Conservation (phyloP, 495 filamentous ascomycete genomes). For the Tuber borchii region DNA sequence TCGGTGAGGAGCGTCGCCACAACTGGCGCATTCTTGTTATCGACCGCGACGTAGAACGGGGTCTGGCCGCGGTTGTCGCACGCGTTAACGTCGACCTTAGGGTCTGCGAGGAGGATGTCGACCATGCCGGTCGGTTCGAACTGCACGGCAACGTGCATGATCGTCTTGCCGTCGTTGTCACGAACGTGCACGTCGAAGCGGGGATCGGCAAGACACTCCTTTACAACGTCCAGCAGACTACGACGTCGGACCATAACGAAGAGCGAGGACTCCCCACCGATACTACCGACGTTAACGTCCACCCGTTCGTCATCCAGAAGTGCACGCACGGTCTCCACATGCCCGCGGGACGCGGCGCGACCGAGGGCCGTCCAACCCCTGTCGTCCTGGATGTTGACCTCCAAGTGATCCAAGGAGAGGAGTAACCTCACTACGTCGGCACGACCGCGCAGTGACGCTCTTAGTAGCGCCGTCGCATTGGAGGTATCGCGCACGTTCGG, state of each 20-base stretch:
- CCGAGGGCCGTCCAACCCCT: slow-evolving; percentile 1
- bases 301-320: not conserved
- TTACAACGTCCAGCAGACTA: not conserved
- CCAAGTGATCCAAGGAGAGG: not conserved
- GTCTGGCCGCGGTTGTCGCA: not conserved
- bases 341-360: not conserved
- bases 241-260: not conserved
- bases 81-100: not conserved
- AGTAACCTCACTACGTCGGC: not conserved
- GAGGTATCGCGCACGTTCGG: not conserved
- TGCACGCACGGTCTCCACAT: not conserved
- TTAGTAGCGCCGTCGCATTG: not conserved
- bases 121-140: not conserved
- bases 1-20: not conserved
- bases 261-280: not conserved
- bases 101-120: not conserved
- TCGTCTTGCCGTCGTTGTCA: not conserved
- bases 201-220: not conserved
- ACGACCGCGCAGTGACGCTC: not conserved
- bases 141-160: not conserved
- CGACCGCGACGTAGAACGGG: not conserved
- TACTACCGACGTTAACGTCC: not conserved
- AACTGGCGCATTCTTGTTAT: not conserved
- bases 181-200: not conserved
- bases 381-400: not conserved